Percentiles rank a stretch among this genome's conserved stretches.
phyloP scores from a whole-genome alignment of 352 stramenopile species.

The Phytophthora kernoviae region DNA sequence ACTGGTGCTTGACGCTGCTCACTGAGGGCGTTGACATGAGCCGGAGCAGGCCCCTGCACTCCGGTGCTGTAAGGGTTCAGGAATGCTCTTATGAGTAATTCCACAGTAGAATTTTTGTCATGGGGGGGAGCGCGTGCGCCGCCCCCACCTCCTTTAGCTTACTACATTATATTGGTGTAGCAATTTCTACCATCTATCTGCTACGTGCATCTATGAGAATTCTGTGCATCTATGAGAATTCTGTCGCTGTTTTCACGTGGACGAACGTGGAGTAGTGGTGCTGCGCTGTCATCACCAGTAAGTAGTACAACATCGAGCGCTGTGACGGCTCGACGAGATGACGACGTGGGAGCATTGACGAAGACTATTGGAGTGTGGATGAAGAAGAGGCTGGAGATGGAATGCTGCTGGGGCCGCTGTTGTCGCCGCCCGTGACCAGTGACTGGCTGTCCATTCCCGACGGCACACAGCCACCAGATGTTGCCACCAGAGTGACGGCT shows the following conservation, averaged over 20 bases:
- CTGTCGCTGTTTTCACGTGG: not conserved
- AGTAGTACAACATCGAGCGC: not conserved
- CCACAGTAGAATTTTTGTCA: conserved; percentile 87
- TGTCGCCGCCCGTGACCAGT: not conserved
- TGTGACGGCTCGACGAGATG: not conserved
- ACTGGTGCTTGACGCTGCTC: conserved; percentile 86
- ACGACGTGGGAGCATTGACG: not conserved
- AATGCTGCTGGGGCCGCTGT: not conserved
- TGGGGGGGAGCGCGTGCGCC: conserved; percentile 72
- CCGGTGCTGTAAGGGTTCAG: conserved; percentile 87
- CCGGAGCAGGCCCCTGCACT: conserved; percentile 87
- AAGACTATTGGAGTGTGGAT: not conserved
- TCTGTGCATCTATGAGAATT: not conserved
- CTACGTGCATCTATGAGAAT: not conserved
- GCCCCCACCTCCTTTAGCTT: no score
- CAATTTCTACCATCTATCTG: no score
- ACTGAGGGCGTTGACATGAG: conserved; percentile 85
- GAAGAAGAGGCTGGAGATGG: not conserved
- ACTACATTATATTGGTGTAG: no score
- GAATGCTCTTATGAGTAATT: conserved; percentile 85
- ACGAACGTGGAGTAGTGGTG: not conserved
- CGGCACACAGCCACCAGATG: not conserved
- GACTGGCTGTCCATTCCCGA: not conserved
- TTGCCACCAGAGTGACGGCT: not conserved
- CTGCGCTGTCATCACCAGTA: not conserved